Evolutionary conservation across 805 yeast genomes (phyloP).

Genomic region (Metschnikowia noctiluminum): DNA sequence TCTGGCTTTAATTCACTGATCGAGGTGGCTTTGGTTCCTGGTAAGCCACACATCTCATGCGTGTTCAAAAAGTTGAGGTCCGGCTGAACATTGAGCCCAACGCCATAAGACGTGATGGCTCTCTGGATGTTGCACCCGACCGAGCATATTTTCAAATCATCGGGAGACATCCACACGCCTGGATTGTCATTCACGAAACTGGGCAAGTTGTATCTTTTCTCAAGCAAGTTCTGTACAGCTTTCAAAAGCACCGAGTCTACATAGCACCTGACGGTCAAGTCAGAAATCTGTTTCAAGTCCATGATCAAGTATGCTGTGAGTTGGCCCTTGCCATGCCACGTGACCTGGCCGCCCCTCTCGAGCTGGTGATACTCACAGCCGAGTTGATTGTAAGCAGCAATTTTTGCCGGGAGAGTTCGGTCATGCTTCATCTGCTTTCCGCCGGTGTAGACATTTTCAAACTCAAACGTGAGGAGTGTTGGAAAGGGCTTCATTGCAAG

Average conservation of each 20-base stretch:
- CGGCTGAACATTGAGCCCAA: conserved; percentile 75
- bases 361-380: conserved; percentile 73
- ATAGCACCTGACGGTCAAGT: conserved; percentile 60
- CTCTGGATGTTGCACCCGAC: conserved; percentile 86
- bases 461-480: conserved; percentile 75
- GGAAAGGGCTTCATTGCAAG: conserved; percentile 54
- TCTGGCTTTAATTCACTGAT: conserved; percentile 18
- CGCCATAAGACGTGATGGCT: conserved; percentile 84
- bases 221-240: conserved; percentile 49
- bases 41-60: conserved; percentile 83
- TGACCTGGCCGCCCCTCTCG: conserved; percentile 91
- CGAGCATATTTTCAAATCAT: conserved; percentile 70
- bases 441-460: conserved; percentile 83
- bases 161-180: conserved; percentile 74
- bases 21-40: conserved; percentile 45
- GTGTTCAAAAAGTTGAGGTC: conserved; percentile 68
- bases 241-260: conserved; percentile 59
- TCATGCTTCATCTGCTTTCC: conserved; percentile 76
- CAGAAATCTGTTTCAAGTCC: conserved; percentile 56
- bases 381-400: conserved; percentile 24
- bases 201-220: conserved; percentile 35
- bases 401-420: conserved; percentile 32
- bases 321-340: conserved; percentile 97
- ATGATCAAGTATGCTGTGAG: conserved; percentile 75
- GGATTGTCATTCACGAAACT: conserved; percentile 64